phyloP scores from a whole-genome alignment of 495 filamentous ascomycete genomes.

The Aspergillus haitiensis region DNA sequence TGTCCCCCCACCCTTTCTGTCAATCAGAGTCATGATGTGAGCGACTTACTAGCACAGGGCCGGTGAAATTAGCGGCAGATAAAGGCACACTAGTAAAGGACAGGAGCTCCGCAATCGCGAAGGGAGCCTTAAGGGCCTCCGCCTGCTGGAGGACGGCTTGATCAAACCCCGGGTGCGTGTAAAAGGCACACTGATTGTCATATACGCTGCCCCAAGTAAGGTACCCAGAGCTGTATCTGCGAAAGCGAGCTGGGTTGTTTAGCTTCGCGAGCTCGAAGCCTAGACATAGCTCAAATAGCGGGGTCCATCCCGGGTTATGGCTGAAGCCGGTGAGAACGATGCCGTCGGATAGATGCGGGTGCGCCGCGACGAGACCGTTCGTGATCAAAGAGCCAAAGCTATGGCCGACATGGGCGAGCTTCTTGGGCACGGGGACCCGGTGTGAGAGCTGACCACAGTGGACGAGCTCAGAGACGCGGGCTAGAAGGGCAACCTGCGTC shows the following conservation, averaged over 20 bases:
- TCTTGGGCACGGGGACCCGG: constrained; percentile 38
- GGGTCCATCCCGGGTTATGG: constrained; percentile 34
- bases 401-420: constrained; percentile 57
- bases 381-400: constrained; percentile 47
- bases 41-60: constrained; percentile 44
- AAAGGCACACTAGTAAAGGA: constrained; percentile 34
- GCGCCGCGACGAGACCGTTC: constrained; percentile 43
- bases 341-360: constrained; percentile 56
- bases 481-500: constrained; percentile 53
- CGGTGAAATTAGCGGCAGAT: constrained; percentile 36
- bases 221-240: constrained; percentile 45
- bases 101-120: constrained; percentile 51
- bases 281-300: constrained; percentile 40
- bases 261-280: constrained; percentile 49
- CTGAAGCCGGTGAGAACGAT: constrained; percentile 60
- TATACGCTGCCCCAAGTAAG: constrained; percentile 40
- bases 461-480: constrained; percentile 47
- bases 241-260: constrained; percentile 42
- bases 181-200: constrained; percentile 47
- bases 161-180: constrained; percentile 49
- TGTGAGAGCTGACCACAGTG: constrained; percentile 42
- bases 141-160: constrained; percentile 38
- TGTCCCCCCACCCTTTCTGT: neutral
- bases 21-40: constrained; percentile 39
- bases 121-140: constrained; percentile 49